Base-by-base conservation (phyloP, 768 basidiomycete genomes). In the Russula dissimulans region DNA sequence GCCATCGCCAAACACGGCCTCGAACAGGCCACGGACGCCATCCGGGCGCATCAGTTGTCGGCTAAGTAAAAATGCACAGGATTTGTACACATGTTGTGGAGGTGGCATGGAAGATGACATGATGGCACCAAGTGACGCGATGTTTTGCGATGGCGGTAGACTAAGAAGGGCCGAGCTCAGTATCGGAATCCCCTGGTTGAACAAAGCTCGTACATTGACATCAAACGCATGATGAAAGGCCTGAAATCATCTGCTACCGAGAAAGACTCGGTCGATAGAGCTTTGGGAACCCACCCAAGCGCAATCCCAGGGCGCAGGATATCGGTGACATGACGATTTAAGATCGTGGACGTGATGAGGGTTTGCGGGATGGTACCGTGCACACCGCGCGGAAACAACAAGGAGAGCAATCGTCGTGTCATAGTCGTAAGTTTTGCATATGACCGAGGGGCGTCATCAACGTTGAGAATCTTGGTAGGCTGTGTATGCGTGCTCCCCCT, bases 251-350 rank as follows among this genome's bases (percentile, higher is more conserved):
- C 78, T 26, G 79, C 64, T 38, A 77, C 69, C n/a, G 71, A 74
- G 34, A 72, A 67, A 0, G 72, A 63, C 14, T 77, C 74, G 0
- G 73, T 70, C 6, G 74, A 70, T 9, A 78, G 67, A 0, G 77
- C 72, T 66, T 79, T 82, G 5, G 86, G 87, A 8, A 89, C 75
- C 89, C 89, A 92, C 2, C 86, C 90, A 8, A 92, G 72, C 9
- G 80, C 71, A 6, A 91, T 76, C 34, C 81, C 76, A 9, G 85
- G 81, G 46, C 73, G 76, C 9, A 91, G 72, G 12, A 91, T 66
- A 62, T 86, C 84, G 4, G 76, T 68, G 3, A 80, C 66, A 67
- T 91, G 83, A 51, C 78, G 77, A 47, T 85, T 69, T 10, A 91
- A 70, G 6, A 84, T 73, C 2, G 79, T 78, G 1, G 86, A 79